Percentiles rank a stretch among this genome's conserved stretches.
Evolutionary conservation across 2,329 filamentous ascomycete species (phyloP).

Genomic region (Mariannaea elegans): DNA sequence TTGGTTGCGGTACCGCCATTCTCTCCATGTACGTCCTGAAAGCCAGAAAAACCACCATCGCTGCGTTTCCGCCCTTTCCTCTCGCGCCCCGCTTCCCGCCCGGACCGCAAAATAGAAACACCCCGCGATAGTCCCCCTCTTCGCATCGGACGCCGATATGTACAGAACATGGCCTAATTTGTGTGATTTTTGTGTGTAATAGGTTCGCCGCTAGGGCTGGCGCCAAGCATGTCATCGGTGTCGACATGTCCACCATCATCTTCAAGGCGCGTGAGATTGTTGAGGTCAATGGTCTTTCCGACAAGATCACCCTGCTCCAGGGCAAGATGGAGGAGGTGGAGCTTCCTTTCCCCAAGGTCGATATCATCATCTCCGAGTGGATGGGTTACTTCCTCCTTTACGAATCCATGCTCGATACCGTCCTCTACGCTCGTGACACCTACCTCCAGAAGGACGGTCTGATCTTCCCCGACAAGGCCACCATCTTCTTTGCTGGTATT

Average conservation of each 20-base stretch:
- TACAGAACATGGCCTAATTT: conserved; percentile 17
- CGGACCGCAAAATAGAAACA: background rate
- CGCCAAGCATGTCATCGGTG: conserved; percentile 97
- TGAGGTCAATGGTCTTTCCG: conserved; percentile 85
- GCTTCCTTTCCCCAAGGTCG: conserved; percentile 92
- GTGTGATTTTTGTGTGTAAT: conserved; percentile 8
- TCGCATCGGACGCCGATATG: too few relatives aligned
- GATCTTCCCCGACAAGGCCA: conserved; percentile 99
- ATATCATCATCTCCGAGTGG: conserved; percentile 99
- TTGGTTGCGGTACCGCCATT: conserved; percentile 96
- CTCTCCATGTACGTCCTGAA: conserved; percentile 96
- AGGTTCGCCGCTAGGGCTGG: conserved; percentile 98
- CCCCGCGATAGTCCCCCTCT: background rate
- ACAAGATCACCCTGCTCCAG: conserved; percentile 97
- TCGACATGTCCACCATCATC: conserved; percentile 99
- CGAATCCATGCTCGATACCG: conserved; percentile 98
- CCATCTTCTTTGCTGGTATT: conserved; percentile 95
- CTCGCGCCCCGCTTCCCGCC: conserved; percentile 1
- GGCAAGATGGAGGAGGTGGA: conserved; percentile 99
- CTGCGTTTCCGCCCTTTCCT: background rate
- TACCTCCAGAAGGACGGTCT: conserved; percentile 88
- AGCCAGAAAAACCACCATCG: conserved; percentile 43
- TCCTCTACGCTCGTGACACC: conserved; percentile 93
- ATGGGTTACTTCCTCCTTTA: conserved; percentile 99
- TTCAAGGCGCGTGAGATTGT: conserved; percentile 98